Evolutionary conservation across 2,329 filamentous ascomycete species (phyloP).

Genomic region (Exutisphaerella laricina): DNA sequence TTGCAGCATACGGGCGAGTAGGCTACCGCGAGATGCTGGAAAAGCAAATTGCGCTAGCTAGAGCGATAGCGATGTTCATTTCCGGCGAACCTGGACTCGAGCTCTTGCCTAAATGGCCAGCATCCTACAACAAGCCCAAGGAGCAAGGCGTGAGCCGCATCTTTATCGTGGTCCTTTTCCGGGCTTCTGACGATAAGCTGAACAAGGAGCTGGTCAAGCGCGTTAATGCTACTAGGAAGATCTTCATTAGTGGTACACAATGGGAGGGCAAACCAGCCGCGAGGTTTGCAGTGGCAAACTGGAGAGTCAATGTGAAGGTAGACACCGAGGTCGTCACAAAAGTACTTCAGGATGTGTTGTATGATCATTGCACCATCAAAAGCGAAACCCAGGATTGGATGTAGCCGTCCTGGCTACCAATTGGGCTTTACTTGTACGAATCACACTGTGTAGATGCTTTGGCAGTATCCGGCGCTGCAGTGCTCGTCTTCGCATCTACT

Average conservation of each 20-base stretch:
- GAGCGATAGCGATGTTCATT: constrained; percentile 61
- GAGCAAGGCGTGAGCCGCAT: constrained; percentile 47
- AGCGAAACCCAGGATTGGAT: no score
- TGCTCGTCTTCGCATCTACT: no score
- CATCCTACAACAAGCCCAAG: constrained; percentile 30
- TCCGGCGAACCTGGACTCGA: constrained; percentile 58
- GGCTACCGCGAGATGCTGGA: constrained; percentile 63
- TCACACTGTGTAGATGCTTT: no score
- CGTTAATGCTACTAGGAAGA: constrained; percentile 67
- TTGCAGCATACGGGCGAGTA: constrained; percentile 67
- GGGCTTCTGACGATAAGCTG: constrained; percentile 58
- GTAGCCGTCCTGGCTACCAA: no score
- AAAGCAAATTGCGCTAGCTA: constrained; percentile 65
- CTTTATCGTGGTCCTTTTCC: constrained; percentile 71
- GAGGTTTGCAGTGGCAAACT: constrained; percentile 81
- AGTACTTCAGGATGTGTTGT: constrained; percentile 46
- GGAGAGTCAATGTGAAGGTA: constrained; percentile 64
- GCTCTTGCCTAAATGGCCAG: constrained; percentile 50
- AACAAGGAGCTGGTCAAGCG: constrained; percentile 62
- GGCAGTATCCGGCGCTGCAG: no score
- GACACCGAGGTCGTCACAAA: constrained; percentile 61
- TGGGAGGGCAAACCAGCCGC: constrained; percentile 72
- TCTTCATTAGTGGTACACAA: constrained; percentile 76
- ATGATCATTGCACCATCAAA: no score
- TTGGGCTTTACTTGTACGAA: no score